Conservation (phyloP, 768 basidiomycete species). For the Clitopilus hobsonii region DNA sequence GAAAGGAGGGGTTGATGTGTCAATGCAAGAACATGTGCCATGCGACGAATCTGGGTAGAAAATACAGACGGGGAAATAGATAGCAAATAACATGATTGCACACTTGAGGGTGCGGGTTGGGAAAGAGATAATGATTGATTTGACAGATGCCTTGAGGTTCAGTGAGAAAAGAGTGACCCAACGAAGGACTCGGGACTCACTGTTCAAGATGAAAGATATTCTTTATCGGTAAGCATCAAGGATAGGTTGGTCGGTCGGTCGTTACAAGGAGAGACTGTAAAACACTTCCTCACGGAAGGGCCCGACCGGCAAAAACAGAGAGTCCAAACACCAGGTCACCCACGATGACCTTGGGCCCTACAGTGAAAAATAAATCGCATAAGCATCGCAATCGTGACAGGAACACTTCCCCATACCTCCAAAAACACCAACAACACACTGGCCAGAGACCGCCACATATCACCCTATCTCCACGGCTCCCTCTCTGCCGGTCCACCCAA, state of each 20-base stretch:
- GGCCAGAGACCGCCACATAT: neutral
- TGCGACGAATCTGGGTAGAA: slow-evolving; percentile 5
- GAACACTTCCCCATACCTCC: neutral
- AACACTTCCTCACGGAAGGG: neutral
- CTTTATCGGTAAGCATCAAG: no score
- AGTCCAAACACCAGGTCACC: neutral
- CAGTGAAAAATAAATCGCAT: no score
- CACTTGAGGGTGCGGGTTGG: neutral
- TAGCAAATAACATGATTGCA: neutral
- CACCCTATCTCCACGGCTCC: slow-evolving; percentile 9
- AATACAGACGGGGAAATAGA: neutral
- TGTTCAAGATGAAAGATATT: no score
- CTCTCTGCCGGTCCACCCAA: slow-evolving; percentile 9
- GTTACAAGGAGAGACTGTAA: neutral
- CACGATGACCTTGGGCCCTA: neutral
- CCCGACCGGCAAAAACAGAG: neutral
- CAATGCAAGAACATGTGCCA: slow-evolving; percentile 2
- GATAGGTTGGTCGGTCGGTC: neutral
- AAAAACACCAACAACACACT: slow-evolving; percentile 3
- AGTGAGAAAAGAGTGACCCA: no score
- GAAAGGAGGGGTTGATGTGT: neutral
- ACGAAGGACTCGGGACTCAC: no score
- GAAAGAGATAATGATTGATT: neutral
- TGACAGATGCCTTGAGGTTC: no score
- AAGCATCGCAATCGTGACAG: neutral